phyloP scores from a whole-genome alignment of 306 rosid genomes.

The Ormosia semicastrata region DNA sequence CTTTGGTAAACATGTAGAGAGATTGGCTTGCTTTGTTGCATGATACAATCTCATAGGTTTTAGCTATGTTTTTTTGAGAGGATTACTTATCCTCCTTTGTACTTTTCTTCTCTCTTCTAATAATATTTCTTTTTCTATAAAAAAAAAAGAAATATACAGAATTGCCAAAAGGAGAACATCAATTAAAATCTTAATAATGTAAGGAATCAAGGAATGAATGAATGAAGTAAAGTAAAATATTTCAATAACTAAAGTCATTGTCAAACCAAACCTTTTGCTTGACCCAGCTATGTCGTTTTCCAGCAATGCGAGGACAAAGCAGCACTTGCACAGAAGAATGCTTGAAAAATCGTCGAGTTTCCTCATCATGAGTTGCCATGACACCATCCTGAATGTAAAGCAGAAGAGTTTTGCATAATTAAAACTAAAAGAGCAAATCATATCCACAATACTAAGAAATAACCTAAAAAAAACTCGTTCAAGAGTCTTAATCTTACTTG shows the following conservation, averaged over 20 bases:
- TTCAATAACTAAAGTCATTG: slow-evolving; percentile 4
- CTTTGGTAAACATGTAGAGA: no score
- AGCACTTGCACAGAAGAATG: slow-evolving; percentile 90
- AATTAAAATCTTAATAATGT: not conserved
- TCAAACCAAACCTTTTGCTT: slow-evolving; percentile 69
- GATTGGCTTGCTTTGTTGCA: no score
- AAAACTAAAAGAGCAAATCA: slow-evolving; percentile 8
- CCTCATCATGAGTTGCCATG: slow-evolving; percentile 98
- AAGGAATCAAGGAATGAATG: not conserved
- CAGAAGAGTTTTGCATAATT: slow-evolving; percentile 1
- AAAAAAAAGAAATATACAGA: not conserved
- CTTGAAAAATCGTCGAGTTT: slow-evolving; percentile 90
- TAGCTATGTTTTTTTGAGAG: no score
- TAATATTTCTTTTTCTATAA: no score
- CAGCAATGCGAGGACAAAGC: slow-evolving; percentile 87
- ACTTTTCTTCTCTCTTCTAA: no score
- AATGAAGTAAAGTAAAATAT: not conserved
- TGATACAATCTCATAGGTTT: no score
- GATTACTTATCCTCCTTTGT: no score
- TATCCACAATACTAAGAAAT: not conserved
- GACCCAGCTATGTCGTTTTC: slow-evolving; percentile 89
- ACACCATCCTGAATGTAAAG: slow-evolving; percentile 75
- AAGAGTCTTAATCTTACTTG: slow-evolving; percentile 16
- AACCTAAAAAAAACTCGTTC: not conserved
- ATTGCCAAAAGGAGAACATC: not conserved